Base-by-base conservation (phyloP, 108 stramenopile genomes). In the Skeletonema tropicum region DNA sequence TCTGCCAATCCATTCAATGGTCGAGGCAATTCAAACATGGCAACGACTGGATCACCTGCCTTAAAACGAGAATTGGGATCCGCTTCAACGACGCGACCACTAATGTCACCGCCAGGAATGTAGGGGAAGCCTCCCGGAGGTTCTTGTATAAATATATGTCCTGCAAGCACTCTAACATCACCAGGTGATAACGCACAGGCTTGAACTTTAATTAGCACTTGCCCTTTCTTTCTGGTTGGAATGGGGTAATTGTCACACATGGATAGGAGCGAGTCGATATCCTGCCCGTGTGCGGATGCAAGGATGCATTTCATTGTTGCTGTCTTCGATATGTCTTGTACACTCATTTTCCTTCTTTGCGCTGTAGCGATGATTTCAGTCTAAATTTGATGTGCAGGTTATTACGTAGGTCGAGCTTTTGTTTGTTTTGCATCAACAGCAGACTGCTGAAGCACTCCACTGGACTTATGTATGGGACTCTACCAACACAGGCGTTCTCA, bases 41-140 rank as follows among this genome's bases (percentile, higher is more conserved):
- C 85, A 17, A 83, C 45, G 11, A 85, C 72, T 10, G 55, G 36
- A 64, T 85, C 85, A 2, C 82, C 85, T 23, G 55, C 35, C 59
- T 75, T 70, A 75, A 86, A 86, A 45, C 64, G 60, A 13, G 79
- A 83, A 23, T 36, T 17, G 1, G 65, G 49, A 42, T 83, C 79
- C 6, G 79, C 41, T 42, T 86, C 83, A 23, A 77, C 82, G 8
- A 89, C 83, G 9, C 65, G 65, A 8, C 88, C 88, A 55, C 86
- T 80, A 25, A 87, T 57, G 25, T 89, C 88, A 57, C 82, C 78
- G 4, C 88, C 88, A 15, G 85, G 85, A 3, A 89, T 78, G 64
- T 83, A 89, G 1, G 88, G 88, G 17, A 65, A 66, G 6, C 59
- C 68, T 29, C 36, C 38, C 21, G 66, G 58, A 15, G 79, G 79